phyloP scores from a whole-genome alignment of 2,329 filamentous ascomycete genomes.

The Metarhizium rileyi region DNA sequence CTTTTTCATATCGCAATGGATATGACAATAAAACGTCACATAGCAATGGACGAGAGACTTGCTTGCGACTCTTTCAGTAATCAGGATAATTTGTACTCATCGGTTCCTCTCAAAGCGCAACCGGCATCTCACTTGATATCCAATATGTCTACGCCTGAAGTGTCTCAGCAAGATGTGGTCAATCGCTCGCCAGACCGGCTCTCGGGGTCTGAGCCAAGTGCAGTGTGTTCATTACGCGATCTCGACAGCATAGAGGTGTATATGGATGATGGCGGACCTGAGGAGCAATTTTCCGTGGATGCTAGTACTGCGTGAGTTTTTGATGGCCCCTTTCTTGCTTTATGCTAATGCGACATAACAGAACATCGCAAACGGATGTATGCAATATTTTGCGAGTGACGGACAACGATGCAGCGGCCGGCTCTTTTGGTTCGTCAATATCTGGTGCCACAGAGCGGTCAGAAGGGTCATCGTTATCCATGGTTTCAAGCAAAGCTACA shows the following conservation, averaged over 20 bases:
- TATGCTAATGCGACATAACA: conserved; percentile 1
- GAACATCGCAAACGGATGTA: conserved; percentile 10
- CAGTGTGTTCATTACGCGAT: conserved; percentile 1
- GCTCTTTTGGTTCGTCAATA: conserved; percentile 44
- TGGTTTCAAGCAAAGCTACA: conserved; percentile 52
- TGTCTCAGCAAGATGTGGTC: background rate
- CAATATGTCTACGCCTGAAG: background rate
- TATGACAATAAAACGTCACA: no score
- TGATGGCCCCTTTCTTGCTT: background rate
- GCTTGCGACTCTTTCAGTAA: background rate
- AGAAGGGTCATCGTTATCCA: conserved; percentile 42
- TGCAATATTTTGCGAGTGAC: conserved; percentile 9
- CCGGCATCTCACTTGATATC: background rate
- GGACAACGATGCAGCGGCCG: conserved; percentile 15
- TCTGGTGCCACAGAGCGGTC: conserved; percentile 44
- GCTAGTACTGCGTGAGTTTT: conserved; percentile 19
- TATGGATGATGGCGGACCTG: conserved; percentile 16
- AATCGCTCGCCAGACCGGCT: conserved; percentile 18
- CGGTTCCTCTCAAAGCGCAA: conserved; percentile 8
- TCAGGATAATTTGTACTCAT: conserved; percentile 1
- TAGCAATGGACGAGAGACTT: background rate
- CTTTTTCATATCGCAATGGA: no score
- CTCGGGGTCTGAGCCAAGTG: conserved; percentile 28
- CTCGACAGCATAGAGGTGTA: conserved; percentile 12
- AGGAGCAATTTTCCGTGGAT: conserved; percentile 13